phyloP scores from a whole-genome alignment of 495 filamentous ascomycete genomes.

The Penicillium paradoxum region DNA sequence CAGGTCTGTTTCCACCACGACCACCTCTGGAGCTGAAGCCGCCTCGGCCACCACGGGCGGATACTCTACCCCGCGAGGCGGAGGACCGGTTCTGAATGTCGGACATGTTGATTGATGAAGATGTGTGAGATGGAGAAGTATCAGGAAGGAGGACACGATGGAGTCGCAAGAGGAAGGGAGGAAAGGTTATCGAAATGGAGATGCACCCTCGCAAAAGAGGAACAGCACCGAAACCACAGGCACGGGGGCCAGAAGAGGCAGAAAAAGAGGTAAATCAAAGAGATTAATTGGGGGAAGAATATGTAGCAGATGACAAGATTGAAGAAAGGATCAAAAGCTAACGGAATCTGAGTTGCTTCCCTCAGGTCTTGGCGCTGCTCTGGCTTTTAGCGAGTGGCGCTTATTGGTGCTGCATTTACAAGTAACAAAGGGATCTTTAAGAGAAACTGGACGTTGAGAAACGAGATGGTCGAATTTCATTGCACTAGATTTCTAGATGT shows the following conservation, averaged over 20 bases:
- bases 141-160: conserved; percentile 29
- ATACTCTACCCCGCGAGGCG: conserved; percentile 74
- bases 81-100: conserved; percentile 79
- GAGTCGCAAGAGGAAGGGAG: conserved; percentile 31
- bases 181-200: conserved; percentile 22
- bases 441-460: not conserved
- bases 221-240: conserved; percentile 35
- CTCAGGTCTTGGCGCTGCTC: conserved; percentile 27
- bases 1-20: conserved; percentile 58
- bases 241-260: conserved; percentile 36
- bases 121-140: conserved; percentile 36
- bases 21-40: conserved; percentile 71
- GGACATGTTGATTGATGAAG: conserved; percentile 62
- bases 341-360: conserved; percentile 30
- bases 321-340: conserved; percentile 29
- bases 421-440: conserved; percentile 5
- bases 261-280: conserved; percentile 23
- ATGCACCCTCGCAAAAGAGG: conserved; percentile 42
- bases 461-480: not conserved
- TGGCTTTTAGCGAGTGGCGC: conserved; percentile 37
- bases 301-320: conserved; percentile 16
- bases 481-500: not conserved
- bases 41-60: conserved; percentile 76
- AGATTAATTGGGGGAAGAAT: conserved; percentile 31
- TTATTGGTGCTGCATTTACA: conserved; percentile 16